Conservation (phyloP, 805 yeast species). For the Lipomyces sp. region DNA sequence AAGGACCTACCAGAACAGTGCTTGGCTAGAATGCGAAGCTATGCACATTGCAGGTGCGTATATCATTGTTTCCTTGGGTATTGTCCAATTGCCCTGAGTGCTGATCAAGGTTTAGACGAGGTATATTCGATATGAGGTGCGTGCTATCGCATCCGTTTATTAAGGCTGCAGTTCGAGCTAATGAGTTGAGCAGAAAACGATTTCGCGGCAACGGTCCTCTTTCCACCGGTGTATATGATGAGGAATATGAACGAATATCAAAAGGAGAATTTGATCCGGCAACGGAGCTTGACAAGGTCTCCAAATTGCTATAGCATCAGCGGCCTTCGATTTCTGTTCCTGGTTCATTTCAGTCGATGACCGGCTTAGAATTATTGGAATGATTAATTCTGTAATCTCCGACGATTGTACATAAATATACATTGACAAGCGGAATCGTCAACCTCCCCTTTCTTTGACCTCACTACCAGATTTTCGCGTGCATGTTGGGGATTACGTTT, state of each 20-base stretch:
- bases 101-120: slow-evolving; percentile 51
- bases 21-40: slow-evolving; percentile 79
- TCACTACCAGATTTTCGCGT: no score
- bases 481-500: neutral
- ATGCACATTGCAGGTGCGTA: slow-evolving; percentile 74
- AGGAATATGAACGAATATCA: slow-evolving; percentile 77
- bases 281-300: slow-evolving; percentile 78
- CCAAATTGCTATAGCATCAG: slow-evolving; percentile 31
- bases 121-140: slow-evolving; percentile 78
- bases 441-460: no score
- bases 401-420: neutral
- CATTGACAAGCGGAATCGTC: no score
- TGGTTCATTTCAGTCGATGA: neutral
- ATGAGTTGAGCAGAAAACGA: slow-evolving; percentile 58
- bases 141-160: neutral
- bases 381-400: neutral
- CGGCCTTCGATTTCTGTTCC: neutral
- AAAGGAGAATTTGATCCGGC: slow-evolving; percentile 80
- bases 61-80: neutral
- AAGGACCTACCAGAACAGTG: slow-evolving; percentile 86
- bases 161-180: neutral
- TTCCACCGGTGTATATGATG: slow-evolving; percentile 91
- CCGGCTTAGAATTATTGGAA: no score
- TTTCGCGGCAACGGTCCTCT: slow-evolving; percentile 92
- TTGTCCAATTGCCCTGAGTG: neutral